These are phyloP conservation scores for Phytopythium montanum DNA, from an alignment of 352 stramenopile genomes.

Conservation along the genomic window DNA sequence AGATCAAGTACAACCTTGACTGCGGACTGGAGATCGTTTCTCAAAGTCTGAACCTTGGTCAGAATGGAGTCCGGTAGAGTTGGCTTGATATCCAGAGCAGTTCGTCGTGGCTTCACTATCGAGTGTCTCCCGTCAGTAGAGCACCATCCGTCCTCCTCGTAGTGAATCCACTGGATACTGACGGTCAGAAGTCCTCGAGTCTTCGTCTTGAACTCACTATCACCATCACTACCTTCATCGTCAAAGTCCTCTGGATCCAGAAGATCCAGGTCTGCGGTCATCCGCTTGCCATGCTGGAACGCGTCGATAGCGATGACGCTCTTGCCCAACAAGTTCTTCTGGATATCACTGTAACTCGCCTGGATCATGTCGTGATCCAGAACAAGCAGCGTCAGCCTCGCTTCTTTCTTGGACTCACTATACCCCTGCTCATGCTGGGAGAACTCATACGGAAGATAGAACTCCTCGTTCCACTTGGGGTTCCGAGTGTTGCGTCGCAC, in stretches of 20 bases:
- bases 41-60: neutral
- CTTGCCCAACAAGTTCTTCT: slow-evolving; percentile 42
- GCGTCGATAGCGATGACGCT: slow-evolving; percentile 32
- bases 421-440: slow-evolving; percentile 16
- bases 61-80: neutral
- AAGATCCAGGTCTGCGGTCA: slow-evolving; percentile 39
- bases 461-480: slow-evolving; percentile 75
- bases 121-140: neutral
- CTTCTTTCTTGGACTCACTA: neutral
- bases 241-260: slow-evolving; percentile 18
- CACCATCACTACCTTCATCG: slow-evolving; percentile 19
- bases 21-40: neutral
- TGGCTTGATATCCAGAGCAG: neutral
- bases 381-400: neutral
- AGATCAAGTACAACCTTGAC: neutral
- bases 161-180: slow-evolving; percentile 57
- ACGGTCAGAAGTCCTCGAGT: slow-evolving; percentile 41
- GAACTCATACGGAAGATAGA: slow-evolving; percentile 50
- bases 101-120: neutral
- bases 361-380: slow-evolving; percentile 5
- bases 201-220: slow-evolving; percentile 22
- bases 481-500: slow-evolving; percentile 49
- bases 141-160: neutral
- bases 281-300: slow-evolving; percentile 36
- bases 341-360: neutral